Conservation (phyloP, 202 grass and related monocot genomes). For the Eragrostis tef region DNA sequence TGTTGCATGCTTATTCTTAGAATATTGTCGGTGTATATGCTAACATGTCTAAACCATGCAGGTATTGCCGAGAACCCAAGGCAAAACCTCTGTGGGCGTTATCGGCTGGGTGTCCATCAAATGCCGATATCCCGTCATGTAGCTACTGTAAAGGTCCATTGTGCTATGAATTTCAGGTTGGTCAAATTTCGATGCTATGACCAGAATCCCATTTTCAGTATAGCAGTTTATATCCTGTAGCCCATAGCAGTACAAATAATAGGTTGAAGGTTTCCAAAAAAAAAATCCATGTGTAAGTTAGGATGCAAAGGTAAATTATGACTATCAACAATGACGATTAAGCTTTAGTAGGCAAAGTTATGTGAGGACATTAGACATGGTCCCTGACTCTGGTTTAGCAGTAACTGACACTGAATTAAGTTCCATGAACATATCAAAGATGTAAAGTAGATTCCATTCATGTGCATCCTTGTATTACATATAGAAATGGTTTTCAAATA, state of each 20-base stretch:
- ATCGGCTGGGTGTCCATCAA: conserved; percentile 65
- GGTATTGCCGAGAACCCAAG: conserved; percentile 77
- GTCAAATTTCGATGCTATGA: conserved; percentile 23
- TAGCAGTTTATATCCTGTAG: conserved; percentile 17
- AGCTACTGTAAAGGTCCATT: conserved; percentile 76
- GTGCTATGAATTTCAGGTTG: conserved; percentile 93
- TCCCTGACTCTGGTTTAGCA: background rate
- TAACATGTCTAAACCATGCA: conserved; percentile 40
- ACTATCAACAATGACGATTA: conserved; percentile 9
- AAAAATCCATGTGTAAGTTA: no score
- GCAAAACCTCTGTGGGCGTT: conserved; percentile 86
- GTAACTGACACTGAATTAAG: background rate
- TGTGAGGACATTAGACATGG: background rate
- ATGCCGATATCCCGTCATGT: conserved; percentile 68
- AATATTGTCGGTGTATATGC: background rate
- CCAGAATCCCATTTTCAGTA: conserved; percentile 11
- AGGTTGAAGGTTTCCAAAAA: no score
- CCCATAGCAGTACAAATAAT: background rate
- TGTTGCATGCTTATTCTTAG: conserved; percentile 11
- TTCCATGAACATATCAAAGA: background rate
- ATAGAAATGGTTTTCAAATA: no score
- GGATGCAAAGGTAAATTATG: background rate
- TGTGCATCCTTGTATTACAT: conserved; percentile 25
- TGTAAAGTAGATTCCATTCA: conserved; percentile 28
- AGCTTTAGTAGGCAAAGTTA: conserved; percentile 10